These are phyloP conservation scores for Vigna mungo DNA, from an alignment of 306 rosid genomes.

Conservation along the genomic window DNA sequence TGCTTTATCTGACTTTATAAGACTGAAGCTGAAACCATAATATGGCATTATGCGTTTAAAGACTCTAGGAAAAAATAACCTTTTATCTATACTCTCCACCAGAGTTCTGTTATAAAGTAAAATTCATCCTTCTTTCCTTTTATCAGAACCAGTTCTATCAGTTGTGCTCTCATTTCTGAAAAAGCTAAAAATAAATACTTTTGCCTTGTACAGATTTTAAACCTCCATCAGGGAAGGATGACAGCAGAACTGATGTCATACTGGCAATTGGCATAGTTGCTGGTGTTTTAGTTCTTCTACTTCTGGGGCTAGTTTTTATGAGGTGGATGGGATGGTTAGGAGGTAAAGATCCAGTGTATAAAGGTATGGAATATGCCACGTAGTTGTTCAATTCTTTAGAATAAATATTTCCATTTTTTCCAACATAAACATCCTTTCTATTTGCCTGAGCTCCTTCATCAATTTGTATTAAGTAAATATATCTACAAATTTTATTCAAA, in stretches of 20 bases:
- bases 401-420: conserved; percentile 7
- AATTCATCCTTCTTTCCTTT: background rate
- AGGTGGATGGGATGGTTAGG: conserved; percentile 73
- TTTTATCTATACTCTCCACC: background rate
- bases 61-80: conserved; percentile 25
- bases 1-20: conserved; percentile 7
- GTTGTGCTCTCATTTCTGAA: conserved; percentile 38
- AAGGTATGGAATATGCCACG: conserved; percentile 57
- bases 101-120: background rate
- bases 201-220: conserved; percentile 68
- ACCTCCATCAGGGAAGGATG: conserved; percentile 53
- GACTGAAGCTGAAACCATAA: conserved; percentile 13
- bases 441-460: conserved; percentile 5
- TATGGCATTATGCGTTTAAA: conserved; percentile 15
- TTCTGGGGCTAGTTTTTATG: conserved; percentile 62
- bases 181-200: conserved; percentile 31
- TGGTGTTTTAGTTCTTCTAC: conserved; percentile 51
- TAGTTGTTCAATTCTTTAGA: conserved; percentile 8
- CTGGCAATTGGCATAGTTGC: conserved; percentile 46
- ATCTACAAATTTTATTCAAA: background rate
- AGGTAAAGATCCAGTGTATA: conserved; percentile 63
- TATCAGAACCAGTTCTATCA: background rate
- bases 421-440: background rate
- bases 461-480: conserved; percentile 10
- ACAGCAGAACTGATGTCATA: conserved; percentile 41